A percentile compares a stretch with the other conserved stretches of the same genome.
Conservation (phyloP, 2,329 filamentous ascomycete genomes). For the Ophiostoma triangulosporum region DNA sequence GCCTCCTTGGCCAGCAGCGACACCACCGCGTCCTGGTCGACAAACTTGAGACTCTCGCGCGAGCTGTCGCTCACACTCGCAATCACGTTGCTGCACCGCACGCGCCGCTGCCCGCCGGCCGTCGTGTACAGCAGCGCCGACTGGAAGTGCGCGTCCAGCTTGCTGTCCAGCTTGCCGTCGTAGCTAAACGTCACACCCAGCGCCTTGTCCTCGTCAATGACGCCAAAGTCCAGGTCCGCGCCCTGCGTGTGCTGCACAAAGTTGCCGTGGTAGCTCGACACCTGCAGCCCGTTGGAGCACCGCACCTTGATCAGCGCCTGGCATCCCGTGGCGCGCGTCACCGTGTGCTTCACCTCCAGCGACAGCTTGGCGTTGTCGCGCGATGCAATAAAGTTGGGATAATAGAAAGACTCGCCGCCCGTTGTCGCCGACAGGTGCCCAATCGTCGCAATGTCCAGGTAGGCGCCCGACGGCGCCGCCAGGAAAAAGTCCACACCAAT, state of each 20-base stretch:
- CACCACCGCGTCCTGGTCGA: slow-evolving; percentile 90
- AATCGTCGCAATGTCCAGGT: slow-evolving; percentile 88
- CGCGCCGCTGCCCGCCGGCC: slow-evolving; percentile 72
- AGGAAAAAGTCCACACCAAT: slow-evolving; percentile 92
- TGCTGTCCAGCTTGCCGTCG: slow-evolving; percentile 93
- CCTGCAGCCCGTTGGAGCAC: slow-evolving; percentile 90
- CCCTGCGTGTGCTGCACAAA: slow-evolving; percentile 93
- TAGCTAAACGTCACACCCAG: slow-evolving; percentile 85
- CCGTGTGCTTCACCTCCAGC: slow-evolving; percentile 71
- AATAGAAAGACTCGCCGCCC: slow-evolving; percentile 94
- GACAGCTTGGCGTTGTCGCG: slow-evolving; percentile 75
- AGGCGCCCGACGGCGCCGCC: slow-evolving; percentile 77
- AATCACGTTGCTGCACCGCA: slow-evolving; percentile 86
- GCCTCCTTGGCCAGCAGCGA: slow-evolving; percentile 87
- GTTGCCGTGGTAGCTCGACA: slow-evolving; percentile 88
- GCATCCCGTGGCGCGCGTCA: slow-evolving; percentile 84
- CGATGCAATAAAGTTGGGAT: slow-evolving; percentile 85
- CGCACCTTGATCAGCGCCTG: slow-evolving; percentile 97
- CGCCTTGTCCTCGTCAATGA: slow-evolving; percentile 87
- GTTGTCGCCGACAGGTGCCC: slow-evolving; percentile 76
- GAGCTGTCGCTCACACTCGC: slow-evolving; percentile 80
- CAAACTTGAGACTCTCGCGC: slow-evolving; percentile 75
- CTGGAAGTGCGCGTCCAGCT: slow-evolving; percentile 95
- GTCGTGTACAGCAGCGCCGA: slow-evolving; percentile 90
- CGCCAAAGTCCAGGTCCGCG: slow-evolving; percentile 85